Percentiles rank a stretch among this genome's conserved stretches.
phyloP scores from a whole-genome alignment of 2,329 filamentous ascomycete species.

The Colletotrichum incanum region DNA sequence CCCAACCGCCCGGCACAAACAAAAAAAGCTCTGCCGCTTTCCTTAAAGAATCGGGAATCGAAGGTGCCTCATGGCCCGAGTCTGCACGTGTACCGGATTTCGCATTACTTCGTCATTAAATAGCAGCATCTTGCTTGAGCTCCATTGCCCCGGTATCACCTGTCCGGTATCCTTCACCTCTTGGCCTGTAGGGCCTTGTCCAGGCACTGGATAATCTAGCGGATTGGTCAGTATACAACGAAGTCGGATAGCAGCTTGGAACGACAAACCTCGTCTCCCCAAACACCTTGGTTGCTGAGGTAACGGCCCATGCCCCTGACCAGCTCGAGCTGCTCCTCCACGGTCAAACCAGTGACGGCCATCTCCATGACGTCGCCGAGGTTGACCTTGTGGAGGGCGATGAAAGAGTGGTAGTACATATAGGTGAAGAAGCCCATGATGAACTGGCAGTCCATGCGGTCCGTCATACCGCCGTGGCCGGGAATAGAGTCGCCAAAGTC shows the following conservation, averaged over 20 bases:
- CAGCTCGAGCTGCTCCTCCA: conserved; percentile 91
- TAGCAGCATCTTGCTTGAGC: conserved; percentile 26
- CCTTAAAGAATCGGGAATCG: conserved; percentile 12
- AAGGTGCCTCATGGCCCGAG: conserved; percentile 16
- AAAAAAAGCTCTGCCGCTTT: conserved; percentile 8
- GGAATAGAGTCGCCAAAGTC: conserved; percentile 99
- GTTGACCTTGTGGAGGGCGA: conserved; percentile 87
- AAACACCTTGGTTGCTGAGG: conserved; percentile 74
- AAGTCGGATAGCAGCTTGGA: conserved; percentile 51
- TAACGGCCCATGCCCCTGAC: conserved; percentile 76
- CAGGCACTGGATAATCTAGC: conserved; percentile 54
- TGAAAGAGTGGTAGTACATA: conserved; percentile 99
- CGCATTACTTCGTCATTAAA: conserved; percentile 43
- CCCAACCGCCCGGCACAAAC: background rate
- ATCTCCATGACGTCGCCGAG: conserved; percentile 91
- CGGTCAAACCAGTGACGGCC: conserved; percentile 88
- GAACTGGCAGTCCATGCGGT: conserved; percentile 99
- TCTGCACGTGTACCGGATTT: conserved; percentile 29
- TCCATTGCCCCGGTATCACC: conserved; percentile 3
- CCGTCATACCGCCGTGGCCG: conserved; percentile 97
- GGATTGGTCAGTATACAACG: conserved; percentile 8
- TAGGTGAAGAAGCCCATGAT: conserved; percentile 99
- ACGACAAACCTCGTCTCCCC: conserved; percentile 58
- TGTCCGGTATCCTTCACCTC: conserved; percentile 40
- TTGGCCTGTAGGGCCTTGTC: conserved; percentile 51